Evolutionary conservation across 495 filamentous ascomycete species (phyloP), one percentile per base, ranked within the genome.

Genomic region (Parathielavia hyrcaniae): DNA sequence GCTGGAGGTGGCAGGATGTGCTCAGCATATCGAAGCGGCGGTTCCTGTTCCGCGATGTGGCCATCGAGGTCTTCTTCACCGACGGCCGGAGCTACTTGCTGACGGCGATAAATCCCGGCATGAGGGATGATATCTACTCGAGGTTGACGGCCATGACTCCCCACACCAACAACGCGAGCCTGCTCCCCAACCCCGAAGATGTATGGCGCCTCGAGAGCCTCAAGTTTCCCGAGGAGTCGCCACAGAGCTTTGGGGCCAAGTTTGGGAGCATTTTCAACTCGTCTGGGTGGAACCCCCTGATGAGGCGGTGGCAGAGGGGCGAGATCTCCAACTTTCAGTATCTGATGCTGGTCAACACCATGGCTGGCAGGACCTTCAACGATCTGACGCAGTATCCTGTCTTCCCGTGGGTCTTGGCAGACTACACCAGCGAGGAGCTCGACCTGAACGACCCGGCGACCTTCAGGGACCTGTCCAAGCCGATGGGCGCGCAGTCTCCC

Each of bases 251-350:
- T 53, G 90, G 95, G 5, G 89, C 88, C 16, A 91, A 90, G 65
- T 91, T 97, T 69, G 91, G 89, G n/a, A 95, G 86, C 69, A 91
- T 97, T 13, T 97, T 97, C 74, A 90, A 89, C 55, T 81, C 84
- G 16, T 80, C 79, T 11, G 74, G 76, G 7, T 81, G 79, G 79
- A 90, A 90, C 65, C 89, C 91, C 30, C 86, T 89, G 45, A 97
- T 95, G 60, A 85, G 85, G 38, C 88, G 86, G 75, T 98, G 93
- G 93, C 79, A 89, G 53, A 86, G 85, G 66, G 95, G 93, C 7
- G 95, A 97, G 64, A 89, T 97, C 10, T 97, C 95, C 7, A 98
- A 98, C 68, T 98, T 97, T 65, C 90, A 96, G 69, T 98, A 98
- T 69, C 80, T 98, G 30, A 97, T 98, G 95, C 80, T 96, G 45